These are phyloP conservation scores for Stemphylium lycopersici DNA, from an alignment of 2,329 filamentous ascomycete species.

Conservation along the genomic window DNA sequence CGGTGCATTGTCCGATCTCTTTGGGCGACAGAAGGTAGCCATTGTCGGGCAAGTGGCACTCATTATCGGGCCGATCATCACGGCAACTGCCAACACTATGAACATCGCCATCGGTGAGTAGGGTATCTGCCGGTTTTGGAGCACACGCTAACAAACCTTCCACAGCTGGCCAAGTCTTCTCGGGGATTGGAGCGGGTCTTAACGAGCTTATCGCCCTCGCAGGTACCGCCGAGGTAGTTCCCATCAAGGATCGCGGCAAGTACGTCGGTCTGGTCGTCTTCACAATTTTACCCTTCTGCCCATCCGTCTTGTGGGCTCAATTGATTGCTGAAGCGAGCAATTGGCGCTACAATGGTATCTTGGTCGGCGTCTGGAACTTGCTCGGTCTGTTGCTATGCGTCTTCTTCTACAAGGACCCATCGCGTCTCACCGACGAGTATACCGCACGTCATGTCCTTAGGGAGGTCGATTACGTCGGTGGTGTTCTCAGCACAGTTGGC, in stretches of 20 bases:
- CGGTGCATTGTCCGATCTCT: constrained; percentile 52
- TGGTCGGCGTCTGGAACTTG: constrained; percentile 60
- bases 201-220: constrained; percentile 72
- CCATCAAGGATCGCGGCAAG: constrained; percentile 66
- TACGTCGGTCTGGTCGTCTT: constrained; percentile 67
- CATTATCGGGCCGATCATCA: constrained; percentile 46
- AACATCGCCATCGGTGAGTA: constrained; percentile 39
- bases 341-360: constrained; percentile 63
- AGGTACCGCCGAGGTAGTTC: constrained; percentile 71
- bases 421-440: constrained; percentile 48
- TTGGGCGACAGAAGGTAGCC: constrained; percentile 42
- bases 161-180: constrained; percentile 53
- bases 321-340: constrained; percentile 57
- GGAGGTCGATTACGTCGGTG: constrained; percentile 43
- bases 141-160: constrained; percentile 1
- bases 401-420: constrained; percentile 52
- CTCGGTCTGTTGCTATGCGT: constrained; percentile 59
- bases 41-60: constrained; percentile 42
- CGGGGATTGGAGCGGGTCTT: constrained; percentile 69
- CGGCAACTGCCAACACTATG: constrained; percentile 37
- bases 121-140: neutral
- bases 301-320: constrained; percentile 67
- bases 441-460: constrained; percentile 37
- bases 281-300: constrained; percentile 67
- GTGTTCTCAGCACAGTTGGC: constrained; percentile 37